These are phyloP conservation scores for Phytophthora idaei DNA, from an alignment of 352 stramenopile genomes.

Conservation along the genomic window DNA sequence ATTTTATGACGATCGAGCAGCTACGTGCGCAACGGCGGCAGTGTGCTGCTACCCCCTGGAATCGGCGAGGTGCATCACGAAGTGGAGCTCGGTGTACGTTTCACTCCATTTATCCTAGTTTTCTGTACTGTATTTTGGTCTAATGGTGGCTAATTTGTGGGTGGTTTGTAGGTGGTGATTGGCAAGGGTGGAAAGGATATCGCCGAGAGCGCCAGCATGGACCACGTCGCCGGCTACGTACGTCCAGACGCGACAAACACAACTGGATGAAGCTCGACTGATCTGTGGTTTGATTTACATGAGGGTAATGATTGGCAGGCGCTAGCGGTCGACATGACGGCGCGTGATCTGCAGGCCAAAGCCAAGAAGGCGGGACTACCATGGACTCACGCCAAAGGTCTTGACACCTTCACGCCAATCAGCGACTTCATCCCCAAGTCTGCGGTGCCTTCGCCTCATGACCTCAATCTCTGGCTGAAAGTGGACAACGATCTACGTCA, in stretches of 20 bases:
- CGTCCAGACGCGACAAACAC: background rate
- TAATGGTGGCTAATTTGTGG: background rate
- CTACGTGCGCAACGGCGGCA: conserved; percentile 65
- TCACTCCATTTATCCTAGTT: background rate
- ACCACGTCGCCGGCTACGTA: conserved; percentile 74
- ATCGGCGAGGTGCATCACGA: conserved; percentile 86
- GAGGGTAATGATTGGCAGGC: conserved; percentile 27
- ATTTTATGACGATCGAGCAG: conserved; percentile 17
- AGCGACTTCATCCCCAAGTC: conserved; percentile 83
- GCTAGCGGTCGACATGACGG: conserved; percentile 85
- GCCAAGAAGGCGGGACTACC: conserved; percentile 78
- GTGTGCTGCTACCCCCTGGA: conserved; percentile 64
- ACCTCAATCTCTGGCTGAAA: conserved; percentile 84
- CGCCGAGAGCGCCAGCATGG: conserved; percentile 60
- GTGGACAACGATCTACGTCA: conserved; percentile 79
- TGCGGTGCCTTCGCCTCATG: conserved; percentile 57
- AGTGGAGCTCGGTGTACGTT: conserved; percentile 77
- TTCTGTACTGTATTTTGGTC: background rate
- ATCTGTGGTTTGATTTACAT: conserved; percentile 1
- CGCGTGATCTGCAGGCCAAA: conserved; percentile 75
- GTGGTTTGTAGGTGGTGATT: conserved; percentile 59
- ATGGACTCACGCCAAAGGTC: conserved; percentile 79
- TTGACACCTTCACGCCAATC: conserved; percentile 84
- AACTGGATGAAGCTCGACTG: background rate
- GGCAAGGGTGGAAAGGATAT: conserved; percentile 72